A percentile compares a stretch with the other conserved stretches of the same genome.
Conservation (phyloP, 176 grass and related monocot genomes). For the Pharus latifolius region DNA sequence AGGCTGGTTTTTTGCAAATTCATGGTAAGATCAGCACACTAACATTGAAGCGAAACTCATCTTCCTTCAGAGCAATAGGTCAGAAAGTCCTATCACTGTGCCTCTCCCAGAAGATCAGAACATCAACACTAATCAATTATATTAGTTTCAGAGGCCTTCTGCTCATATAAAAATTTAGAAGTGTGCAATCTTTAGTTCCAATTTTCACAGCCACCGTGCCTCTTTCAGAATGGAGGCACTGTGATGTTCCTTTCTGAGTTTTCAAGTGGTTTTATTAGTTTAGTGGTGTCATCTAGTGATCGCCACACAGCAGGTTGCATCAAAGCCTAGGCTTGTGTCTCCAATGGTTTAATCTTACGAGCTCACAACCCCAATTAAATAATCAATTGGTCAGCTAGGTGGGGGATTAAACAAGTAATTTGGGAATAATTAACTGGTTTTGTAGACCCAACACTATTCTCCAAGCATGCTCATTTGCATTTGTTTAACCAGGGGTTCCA, state of each 20-base stretch:
- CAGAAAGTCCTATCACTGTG: background rate
- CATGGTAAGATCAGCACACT: background rate
- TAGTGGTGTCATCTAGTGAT: conserved; percentile 19
- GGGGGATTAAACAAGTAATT: conserved; percentile 11
- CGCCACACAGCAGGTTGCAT: conserved; percentile 19
- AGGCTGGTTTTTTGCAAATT: background rate
- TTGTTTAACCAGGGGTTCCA: conserved; percentile 23
- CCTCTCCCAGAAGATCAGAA: background rate
- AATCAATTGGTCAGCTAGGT: conserved; percentile 22
- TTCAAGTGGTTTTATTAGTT: conserved; percentile 14
- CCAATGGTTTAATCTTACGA: conserved; percentile 27
- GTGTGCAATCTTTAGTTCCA: conserved; percentile 7
- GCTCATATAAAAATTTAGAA: background rate
- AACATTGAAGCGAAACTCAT: background rate
- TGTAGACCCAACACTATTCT: conserved; percentile 46
- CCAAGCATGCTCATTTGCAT: conserved; percentile 17
- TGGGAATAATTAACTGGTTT: conserved; percentile 24
- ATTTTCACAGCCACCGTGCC: conserved; percentile 4
- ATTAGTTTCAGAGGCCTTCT: background rate
- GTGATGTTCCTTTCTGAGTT: background rate
- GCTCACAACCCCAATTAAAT: conserved; percentile 22
- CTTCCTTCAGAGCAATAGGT: background rate
- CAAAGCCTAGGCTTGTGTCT: conserved; percentile 26
- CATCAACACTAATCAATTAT: background rate
- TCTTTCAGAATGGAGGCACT: background rate